phyloP scores from a whole-genome alignment of 495 filamentous ascomycete genomes.

The Aspergillus panamensis region DNA sequence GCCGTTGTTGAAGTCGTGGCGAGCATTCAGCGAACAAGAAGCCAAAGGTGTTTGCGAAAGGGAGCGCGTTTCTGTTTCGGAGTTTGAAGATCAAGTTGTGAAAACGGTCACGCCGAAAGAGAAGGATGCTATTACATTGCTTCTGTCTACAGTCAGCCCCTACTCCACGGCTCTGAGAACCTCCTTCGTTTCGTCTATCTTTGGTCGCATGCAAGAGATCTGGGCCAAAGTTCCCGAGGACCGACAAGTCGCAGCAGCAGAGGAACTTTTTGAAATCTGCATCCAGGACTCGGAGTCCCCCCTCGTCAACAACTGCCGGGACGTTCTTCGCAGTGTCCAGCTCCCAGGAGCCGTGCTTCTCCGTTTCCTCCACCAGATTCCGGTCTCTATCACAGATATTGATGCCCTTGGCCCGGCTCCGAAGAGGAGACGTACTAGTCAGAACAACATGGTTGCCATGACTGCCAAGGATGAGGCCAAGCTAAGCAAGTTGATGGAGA shows the following conservation, averaged over 20 bases:
- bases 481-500: constrained; percentile 59
- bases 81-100: constrained; percentile 58
- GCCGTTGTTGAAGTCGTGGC: constrained; percentile 66
- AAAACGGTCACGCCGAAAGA: constrained; percentile 64
- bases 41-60: constrained; percentile 42
- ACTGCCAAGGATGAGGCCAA: constrained; percentile 49
- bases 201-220: constrained; percentile 59
- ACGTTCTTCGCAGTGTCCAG: constrained; percentile 63
- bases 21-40: constrained; percentile 41
- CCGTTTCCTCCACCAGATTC: constrained; percentile 65
- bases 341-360: constrained; percentile 68
- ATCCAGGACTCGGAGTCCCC: constrained; percentile 31
- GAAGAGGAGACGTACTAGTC: constrained; percentile 74
- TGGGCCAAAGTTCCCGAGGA: constrained; percentile 71
- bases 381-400: constrained; percentile 57
- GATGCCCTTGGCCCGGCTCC: constrained; percentile 60
- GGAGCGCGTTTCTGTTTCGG: constrained; percentile 58
- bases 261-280: constrained; percentile 56
- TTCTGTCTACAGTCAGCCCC: constrained; percentile 51
- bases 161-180: constrained; percentile 43
- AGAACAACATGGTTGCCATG: constrained; percentile 51
- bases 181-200: constrained; percentile 56
- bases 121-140: constrained; percentile 57
- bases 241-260: constrained; percentile 53
- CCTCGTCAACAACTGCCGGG: constrained; percentile 54